Base-by-base conservation (phyloP, 805 yeast genomes). In the Candida khao-thaluensis region DNA sequence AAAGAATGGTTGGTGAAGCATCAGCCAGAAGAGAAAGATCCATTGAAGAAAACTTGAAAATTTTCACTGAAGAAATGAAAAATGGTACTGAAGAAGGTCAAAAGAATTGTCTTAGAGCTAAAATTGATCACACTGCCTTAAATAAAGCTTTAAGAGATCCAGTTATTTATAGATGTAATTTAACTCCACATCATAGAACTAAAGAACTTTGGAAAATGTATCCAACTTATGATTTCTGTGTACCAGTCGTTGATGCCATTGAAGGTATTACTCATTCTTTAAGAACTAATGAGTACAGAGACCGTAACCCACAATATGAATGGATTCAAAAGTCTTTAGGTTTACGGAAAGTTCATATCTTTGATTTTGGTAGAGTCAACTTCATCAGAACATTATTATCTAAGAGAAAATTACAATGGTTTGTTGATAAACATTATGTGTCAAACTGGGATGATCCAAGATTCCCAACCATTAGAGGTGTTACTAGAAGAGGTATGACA, bases 401-500 rank as follows among this genome's bases (percentile, higher is more conserved):
- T 46, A 93, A 93, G 82, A 85, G 99, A 74, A 93, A 93, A 74
- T 76, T 93, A 60, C 99, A 95, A 72, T 93, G 99, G 99, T 89
- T 93, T 67, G 99, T 93, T 47, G 98, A 93, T 72, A 84, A 87
- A 64, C 72, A 78, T 30, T 74, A 83, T 54, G 99, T 93, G 43
- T 56, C 76, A 17, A 89, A 88, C 70, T 93, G 99, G 99, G 97
- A 93, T 59, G 99, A 93, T 66, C 99, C 99, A 54, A 79, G 99
- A 66, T 93, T 93, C 88, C 99, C 99, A 52, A 93, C 99, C 33
- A 96, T 93, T 27, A 83, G 98, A 67, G 99, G 99, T 73, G 96
- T 91, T 38, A 87, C 97, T 74, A 83, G 99, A 76, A 85, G 99
- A 74, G 99, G 99, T 73, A 93, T 93, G 99, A 81, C 96, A 27